Evolutionary conservation across 177 flowering plant genomes (phyloP).

Genomic region (Vitis hybrid): DNA sequence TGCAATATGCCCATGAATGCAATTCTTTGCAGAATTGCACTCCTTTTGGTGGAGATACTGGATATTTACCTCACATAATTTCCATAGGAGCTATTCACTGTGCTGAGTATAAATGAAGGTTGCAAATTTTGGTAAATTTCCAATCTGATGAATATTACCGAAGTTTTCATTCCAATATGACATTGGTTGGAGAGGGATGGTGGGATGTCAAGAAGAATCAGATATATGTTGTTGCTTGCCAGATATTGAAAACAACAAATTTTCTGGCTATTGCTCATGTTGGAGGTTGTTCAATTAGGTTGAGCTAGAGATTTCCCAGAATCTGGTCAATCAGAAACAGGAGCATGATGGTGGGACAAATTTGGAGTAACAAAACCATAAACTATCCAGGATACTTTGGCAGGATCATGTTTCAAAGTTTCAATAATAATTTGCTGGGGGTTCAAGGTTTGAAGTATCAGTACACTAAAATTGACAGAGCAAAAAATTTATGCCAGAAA

Average conservation of each 20-base stretch:
- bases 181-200: conserved; percentile 55
- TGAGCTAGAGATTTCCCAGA: conserved; percentile 42
- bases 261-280: conserved; percentile 31
- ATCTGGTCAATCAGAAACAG: conserved; percentile 38
- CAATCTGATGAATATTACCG: conserved; percentile 16
- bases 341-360: conserved; percentile 34
- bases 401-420: conserved; percentile 23
- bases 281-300: conserved; percentile 55
- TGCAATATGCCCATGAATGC: conserved; percentile 44
- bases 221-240: conserved; percentile 45
- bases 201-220: conserved; percentile 47
- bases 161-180: conserved; percentile 28
- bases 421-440: neutral
- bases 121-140: conserved; percentile 40
- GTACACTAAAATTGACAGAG: conserved; percentile 40
- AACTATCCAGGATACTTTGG: conserved; percentile 46
- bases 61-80: conserved; percentile 37
- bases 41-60: conserved; percentile 29
- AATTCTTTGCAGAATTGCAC: conserved; percentile 32
- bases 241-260: conserved; percentile 20
- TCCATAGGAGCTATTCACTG: conserved; percentile 35
- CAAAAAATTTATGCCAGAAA: conserved; percentile 29
- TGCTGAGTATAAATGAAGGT: conserved; percentile 17
- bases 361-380: conserved; percentile 46
- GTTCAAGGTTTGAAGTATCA: conserved; percentile 40